Percentiles rank a stretch among this genome's conserved stretches.
Conservation (phyloP, 2,329 filamentous ascomycete species). For the Talaromyces sp. region DNA sequence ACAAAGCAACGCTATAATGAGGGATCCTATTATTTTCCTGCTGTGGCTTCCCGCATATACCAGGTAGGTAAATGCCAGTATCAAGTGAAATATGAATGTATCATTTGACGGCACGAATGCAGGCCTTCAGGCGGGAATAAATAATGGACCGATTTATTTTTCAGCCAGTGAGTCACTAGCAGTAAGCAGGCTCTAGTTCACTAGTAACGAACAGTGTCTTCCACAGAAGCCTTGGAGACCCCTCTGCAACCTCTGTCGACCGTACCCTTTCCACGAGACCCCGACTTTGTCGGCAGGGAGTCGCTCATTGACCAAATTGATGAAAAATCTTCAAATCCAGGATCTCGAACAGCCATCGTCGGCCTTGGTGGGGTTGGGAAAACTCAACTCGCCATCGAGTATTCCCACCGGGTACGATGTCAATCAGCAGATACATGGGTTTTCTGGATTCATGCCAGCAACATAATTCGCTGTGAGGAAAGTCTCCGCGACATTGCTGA, state of each 20-base stretch:
- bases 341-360: background rate
- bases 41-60: no score
- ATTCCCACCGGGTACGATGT: background rate
- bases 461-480: background rate
- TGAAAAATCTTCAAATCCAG: background rate
- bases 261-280: background rate
- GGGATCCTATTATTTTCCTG: no score
- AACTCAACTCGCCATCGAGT: background rate
- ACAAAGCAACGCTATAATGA: no score
- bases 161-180: no score
- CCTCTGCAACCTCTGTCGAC: background rate
- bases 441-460: slow-evolving; percentile 1
- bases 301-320: background rate
- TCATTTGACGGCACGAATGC: no score
- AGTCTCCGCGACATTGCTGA: background rate
- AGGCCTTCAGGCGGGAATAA: background rate
- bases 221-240: background rate
- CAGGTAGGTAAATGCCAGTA: no score
- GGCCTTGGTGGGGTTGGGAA: background rate
- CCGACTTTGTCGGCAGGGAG: background rate
- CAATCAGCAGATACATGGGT: background rate
- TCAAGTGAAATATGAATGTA: no score
- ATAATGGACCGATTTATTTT: background rate
- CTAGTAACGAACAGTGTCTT: no score
- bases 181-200: no score